A percentile compares a stretch with the other conserved stretches of the same genome.
Evolutionary conservation across 495 filamentous ascomycete species (phyloP).

Genomic region (Sordaria brevicollis): DNA sequence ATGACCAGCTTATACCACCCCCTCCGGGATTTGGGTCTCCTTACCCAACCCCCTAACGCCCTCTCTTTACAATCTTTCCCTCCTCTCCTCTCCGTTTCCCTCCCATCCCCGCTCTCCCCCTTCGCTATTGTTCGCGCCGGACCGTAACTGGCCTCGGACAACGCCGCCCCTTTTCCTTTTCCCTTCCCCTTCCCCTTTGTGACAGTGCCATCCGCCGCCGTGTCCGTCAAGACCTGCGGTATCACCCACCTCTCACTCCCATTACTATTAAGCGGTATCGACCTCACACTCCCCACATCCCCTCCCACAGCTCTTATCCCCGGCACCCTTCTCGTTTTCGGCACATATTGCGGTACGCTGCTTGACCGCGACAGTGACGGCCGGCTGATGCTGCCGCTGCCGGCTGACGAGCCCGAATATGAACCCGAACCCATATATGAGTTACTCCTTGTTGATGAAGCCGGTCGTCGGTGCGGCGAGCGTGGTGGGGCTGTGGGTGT

Average conservation of each 20-base stretch:
- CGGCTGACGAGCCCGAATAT: too few relatives aligned
- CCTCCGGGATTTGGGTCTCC: conserved; percentile 18
- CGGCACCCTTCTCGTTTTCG: background rate
- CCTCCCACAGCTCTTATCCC: background rate
- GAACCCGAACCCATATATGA: background rate
- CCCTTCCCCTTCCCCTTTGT: background rate
- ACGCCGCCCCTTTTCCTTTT: too few relatives aligned
- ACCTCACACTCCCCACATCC: background rate
- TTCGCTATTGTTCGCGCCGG: background rate
- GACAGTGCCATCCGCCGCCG: too few relatives aligned
- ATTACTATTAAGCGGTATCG: background rate
- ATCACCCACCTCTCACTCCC: background rate
- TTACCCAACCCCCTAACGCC: background rate
- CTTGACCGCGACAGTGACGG: background rate
- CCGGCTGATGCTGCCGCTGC: too few relatives aligned
- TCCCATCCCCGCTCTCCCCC: background rate
- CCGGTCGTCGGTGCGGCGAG: background rate
- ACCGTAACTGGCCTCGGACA: background rate
- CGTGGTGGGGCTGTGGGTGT: background rate
- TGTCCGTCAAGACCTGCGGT: too few relatives aligned
- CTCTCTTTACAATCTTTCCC: background rate
- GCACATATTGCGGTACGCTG: background rate
- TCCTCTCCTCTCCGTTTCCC: background rate
- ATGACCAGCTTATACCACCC: conserved; percentile 32
- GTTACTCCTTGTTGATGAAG: background rate